Evolutionary conservation across 306 rosid genomes (phyloP).

Genomic region (Luffa acutangula): DNA sequence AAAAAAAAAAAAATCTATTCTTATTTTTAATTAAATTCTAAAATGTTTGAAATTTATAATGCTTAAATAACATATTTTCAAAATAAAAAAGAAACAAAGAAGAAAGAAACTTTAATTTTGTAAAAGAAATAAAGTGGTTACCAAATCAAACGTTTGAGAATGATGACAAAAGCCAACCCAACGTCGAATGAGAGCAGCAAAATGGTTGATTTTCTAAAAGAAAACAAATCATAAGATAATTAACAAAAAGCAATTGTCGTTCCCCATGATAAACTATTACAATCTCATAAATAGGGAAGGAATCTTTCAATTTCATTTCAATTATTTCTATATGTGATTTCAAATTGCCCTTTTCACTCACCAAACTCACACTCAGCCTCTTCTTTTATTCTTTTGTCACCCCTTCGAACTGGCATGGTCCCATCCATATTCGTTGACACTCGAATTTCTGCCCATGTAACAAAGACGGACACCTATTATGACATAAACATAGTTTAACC

Average conservation of each 20-base stretch:
- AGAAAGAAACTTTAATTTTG: too few species aligned
- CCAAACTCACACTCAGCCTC: not conserved
- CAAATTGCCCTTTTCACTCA: not conserved
- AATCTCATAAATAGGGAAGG: not conserved
- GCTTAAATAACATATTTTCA: too few species aligned
- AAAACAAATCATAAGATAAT: not conserved
- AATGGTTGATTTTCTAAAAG: not conserved
- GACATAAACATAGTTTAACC: not conserved
- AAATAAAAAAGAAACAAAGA: too few species aligned
- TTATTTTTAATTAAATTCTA: too few species aligned
- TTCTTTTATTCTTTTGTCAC: not conserved
- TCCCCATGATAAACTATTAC: not conserved
- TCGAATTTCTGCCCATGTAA: not conserved
- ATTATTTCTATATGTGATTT: not conserved
- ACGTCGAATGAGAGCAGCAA: not conserved
- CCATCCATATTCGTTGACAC: not conserved
- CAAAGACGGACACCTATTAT: too few species aligned
- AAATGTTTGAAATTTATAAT: not conserved
- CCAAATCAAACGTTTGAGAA: not conserved
- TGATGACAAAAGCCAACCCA: not conserved
- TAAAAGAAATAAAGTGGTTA: too few species aligned
- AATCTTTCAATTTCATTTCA: not conserved
- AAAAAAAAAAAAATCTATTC: too few species aligned
- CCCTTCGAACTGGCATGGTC: not conserved
- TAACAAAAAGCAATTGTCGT: not conserved